Evolutionary conservation across 2,329 filamentous ascomycete genomes (phyloP), one percentile per base, ranked within the genome.

Genomic region (Alternaria panax): DNA sequence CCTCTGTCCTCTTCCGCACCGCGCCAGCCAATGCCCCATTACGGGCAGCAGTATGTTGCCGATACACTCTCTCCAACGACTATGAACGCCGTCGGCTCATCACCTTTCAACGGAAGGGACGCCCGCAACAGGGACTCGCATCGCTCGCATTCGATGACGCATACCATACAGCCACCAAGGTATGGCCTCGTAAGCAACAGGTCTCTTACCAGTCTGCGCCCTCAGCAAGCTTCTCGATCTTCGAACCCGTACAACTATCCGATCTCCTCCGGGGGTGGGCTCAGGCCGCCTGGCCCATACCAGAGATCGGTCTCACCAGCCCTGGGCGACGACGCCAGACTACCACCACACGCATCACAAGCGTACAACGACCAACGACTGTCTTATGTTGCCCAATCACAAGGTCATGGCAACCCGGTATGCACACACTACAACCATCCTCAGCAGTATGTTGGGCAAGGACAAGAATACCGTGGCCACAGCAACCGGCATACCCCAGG

Each of bases 181-280:
- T 74, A 73, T 45, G 74, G 67, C 45, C 67, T 82, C 51, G 76
- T 79, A 6, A 78, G 75, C 62, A 78, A 80, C 62, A 77, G 78
- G 22, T 84, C 82, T 11, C 71, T 78, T n/a, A 75, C 76, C 18
- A 84, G 80, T 64, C 66, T 83, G 42, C 78, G 81, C 58, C 75
- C 79, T 46, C 79, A 79, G 22, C 64, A 64, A 24, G 60, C 71
- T 48, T 75, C 69, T 46, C 75, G 78, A 30, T 71, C 75, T 12
- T 71, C 73, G 46, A 80, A 77, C 25, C 78, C 79, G 20, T 81
- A 80, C 65, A 70, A 70, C 7, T 81, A 82, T 62, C 80, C 79
- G 2, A 76, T 28, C 24, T 32, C 40, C 12, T 34, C 43, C n/a
- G 40, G 52, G 18, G 32, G 11, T 45, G 57, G 32, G 6, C 40